Conservation (phyloP, 345 rosid species). For the Syzygium grande region DNA sequence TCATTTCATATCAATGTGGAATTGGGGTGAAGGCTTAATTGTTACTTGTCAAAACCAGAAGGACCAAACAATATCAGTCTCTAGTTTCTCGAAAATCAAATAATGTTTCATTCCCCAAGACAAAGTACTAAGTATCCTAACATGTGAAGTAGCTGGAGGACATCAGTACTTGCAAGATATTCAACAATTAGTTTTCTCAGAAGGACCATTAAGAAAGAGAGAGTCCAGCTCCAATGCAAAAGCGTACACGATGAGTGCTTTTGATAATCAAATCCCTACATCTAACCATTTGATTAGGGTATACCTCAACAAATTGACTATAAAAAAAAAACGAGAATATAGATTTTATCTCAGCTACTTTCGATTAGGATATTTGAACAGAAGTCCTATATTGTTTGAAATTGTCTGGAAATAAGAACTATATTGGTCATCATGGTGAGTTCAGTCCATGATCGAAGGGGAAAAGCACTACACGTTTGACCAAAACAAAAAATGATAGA, state of each 20-base stretch:
- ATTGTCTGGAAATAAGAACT: background rate
- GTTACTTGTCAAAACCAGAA: background rate
- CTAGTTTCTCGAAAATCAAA: background rate
- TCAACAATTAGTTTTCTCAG: background rate
- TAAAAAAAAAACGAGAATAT: background rate
- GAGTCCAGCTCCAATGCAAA: background rate
- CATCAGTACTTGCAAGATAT: background rate
- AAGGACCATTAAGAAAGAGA: background rate
- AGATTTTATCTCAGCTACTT: background rate
- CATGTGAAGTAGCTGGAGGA: background rate
- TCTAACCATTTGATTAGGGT: background rate
- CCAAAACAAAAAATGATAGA: background rate
- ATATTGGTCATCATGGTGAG: background rate
- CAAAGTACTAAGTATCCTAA: background rate
- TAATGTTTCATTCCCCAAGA: background rate
- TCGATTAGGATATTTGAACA: background rate
- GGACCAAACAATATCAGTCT: background rate
- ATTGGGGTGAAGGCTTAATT: background rate
- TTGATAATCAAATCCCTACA: background rate
- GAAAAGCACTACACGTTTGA: background rate
- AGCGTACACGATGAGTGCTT: background rate
- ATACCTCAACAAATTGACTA: background rate
- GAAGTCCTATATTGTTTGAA: background rate
- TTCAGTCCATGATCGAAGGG: background rate
- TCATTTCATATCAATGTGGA: background rate